Percentiles rank a stretch among this genome's conserved stretches.
Evolutionary conservation across 345 rosid species (phyloP).

Genomic region (Dimocarpus longan): DNA sequence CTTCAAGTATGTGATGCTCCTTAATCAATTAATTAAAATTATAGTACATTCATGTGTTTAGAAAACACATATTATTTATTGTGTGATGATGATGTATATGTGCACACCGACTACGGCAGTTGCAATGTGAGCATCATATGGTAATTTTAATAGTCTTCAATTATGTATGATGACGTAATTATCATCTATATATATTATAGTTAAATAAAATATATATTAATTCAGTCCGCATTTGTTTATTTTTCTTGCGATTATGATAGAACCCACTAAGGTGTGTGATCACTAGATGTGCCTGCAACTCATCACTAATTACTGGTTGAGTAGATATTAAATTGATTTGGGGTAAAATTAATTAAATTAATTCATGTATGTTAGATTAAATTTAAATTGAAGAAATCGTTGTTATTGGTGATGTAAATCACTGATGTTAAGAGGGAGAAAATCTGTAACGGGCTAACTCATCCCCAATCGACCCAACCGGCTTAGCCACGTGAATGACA

Average conservation of each 20-base stretch:
- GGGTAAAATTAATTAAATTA: not conserved
- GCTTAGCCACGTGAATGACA: no score
- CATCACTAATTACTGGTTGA: not conserved
- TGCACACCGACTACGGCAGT: not conserved
- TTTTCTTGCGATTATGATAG: not conserved
- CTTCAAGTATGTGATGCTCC: not conserved
- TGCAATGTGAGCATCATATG: conserved; percentile 5
- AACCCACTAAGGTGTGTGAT: not conserved
- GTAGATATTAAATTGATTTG: not conserved
- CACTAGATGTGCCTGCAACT: not conserved
- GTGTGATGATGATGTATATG: not conserved
- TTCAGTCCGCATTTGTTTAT: no score
- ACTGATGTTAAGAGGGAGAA: no score
- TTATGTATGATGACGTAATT: not conserved
- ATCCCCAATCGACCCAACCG: no score
- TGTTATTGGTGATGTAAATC: not conserved
- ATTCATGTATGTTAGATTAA: not conserved
- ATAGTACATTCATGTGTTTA: not conserved
- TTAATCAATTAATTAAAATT: no score
- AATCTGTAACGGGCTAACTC: no score
- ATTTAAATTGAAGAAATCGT: not conserved
- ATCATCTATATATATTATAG: not conserved
- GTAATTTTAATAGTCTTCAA: not conserved
- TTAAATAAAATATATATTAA: no score
- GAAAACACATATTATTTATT: not conserved